A percentile compares a stretch with the other conserved stretches of the same genome.
phyloP scores from a whole-genome alignment of 2,329 filamentous ascomycete genomes.

The Pyrenochaeta sp. region DNA sequence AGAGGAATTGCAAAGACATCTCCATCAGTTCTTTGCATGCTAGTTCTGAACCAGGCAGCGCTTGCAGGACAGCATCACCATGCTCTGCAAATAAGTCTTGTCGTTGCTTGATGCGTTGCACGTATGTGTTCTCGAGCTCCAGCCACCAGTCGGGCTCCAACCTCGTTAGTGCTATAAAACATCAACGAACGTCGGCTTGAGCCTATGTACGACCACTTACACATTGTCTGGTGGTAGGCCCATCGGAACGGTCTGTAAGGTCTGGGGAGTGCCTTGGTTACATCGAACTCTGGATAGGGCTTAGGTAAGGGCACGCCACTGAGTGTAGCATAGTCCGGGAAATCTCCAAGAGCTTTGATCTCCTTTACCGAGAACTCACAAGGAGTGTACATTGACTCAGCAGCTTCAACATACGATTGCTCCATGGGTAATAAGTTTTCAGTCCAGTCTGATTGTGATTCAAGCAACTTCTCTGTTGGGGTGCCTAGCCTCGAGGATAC shows the following conservation, averaged over 20 bases:
- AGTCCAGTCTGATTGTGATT: constrained; percentile 30
- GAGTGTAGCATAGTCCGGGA: constrained; percentile 79
- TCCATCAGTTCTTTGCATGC: constrained; percentile 90
- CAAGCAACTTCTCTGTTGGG: constrained; percentile 30
- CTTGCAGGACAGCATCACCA: constrained; percentile 70
- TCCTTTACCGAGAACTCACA: constrained; percentile 77
- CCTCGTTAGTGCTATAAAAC: constrained; percentile 72
- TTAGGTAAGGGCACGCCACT: constrained; percentile 77
- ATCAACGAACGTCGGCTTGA: constrained; percentile 11
- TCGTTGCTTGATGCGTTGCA: constrained; percentile 72
- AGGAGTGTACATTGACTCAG: constrained; percentile 61
- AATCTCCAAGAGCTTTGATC: constrained; percentile 74
- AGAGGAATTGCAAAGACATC: constrained; percentile 82
- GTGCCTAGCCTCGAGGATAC: constrained; percentile 36
- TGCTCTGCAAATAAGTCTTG: constrained; percentile 70
- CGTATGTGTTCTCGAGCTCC: constrained; percentile 82
- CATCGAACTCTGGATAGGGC: constrained; percentile 71
- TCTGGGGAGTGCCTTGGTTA: constrained; percentile 72
- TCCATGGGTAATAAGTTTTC: constrained; percentile 35
- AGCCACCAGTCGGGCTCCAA: constrained; percentile 87
- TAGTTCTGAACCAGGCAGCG: constrained; percentile 77
- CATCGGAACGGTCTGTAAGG: constrained; percentile 85
- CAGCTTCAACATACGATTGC: constrained; percentile 35
- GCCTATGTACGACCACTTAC: constrained; percentile 60
- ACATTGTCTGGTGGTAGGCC: constrained; percentile 91